Evolutionary conservation across 345 rosid species (phyloP).

Genomic region (rapeseed (Brassica napus)): Da-Ae NC_063444.1:50849501-50850000

Average conservation of each 20-base stretch:
- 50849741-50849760: not conserved
- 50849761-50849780: no score
- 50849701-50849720: no score
- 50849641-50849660: no score
- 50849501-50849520: slow-evolving; percentile 55
- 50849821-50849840: no score
- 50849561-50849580: slow-evolving; percentile 58
- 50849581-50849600: slow-evolving; percentile 46
- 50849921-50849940: not conserved
- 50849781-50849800: no score
- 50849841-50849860: not conserved
- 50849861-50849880: not conserved
- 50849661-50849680: not conserved
- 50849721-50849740: not conserved
- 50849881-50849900: not conserved
- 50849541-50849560: slow-evolving; percentile 43
- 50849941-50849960: not conserved
- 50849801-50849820: no score
- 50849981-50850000: not conserved
- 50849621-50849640: no score
- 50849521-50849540: slow-evolving; percentile 34
- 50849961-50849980: not conserved
- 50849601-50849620: no score
- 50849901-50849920: not conserved
- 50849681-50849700: not conserved